These are phyloP conservation scores for Pseudonitzschia multistriata DNA, from an alignment of 108 stramenopile genomes.

Conservation along the genomic window DNA sequence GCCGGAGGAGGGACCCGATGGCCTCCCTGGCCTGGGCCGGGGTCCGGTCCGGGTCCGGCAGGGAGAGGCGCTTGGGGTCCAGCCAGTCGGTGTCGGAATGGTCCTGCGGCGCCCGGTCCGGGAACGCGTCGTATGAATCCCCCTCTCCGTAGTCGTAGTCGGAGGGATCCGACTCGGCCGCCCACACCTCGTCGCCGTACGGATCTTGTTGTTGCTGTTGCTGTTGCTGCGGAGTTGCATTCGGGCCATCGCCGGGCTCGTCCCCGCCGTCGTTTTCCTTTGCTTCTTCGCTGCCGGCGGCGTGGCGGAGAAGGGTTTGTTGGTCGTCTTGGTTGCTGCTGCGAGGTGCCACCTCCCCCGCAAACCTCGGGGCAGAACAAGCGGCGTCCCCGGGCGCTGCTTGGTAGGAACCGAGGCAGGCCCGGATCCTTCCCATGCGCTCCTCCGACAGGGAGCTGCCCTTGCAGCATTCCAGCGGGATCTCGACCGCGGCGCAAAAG, in stretches of 20 bases:
- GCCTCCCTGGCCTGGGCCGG: constrained; percentile 17
- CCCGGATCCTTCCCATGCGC: neutral
- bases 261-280: neutral
- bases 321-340: too few species aligned
- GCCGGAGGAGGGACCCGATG: constrained; percentile 29
- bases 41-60: constrained; percentile 8
- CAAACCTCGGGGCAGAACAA: too few species aligned
- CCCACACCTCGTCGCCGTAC: constrained; percentile 38
- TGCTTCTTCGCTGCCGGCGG: too few species aligned
- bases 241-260: neutral
- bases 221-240: neutral
- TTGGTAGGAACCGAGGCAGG: constrained; percentile 30
- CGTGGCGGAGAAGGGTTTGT: too few species aligned
- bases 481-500: constrained; percentile 18
- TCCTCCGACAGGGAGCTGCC: neutral
- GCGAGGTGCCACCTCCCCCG: too few species aligned
- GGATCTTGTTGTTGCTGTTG: neutral
- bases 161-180: constrained; percentile 48
- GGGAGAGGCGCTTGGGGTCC: constrained; percentile 28
- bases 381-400: neutral
- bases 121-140: neutral
- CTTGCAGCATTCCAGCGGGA: constrained; percentile 36
- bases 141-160: constrained; percentile 46
- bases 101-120: neutral
- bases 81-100: constrained; percentile 16